phyloP scores from a whole-genome alignment of 352 stramenopile species.

The Saprolegnia parasitica region DNA sequence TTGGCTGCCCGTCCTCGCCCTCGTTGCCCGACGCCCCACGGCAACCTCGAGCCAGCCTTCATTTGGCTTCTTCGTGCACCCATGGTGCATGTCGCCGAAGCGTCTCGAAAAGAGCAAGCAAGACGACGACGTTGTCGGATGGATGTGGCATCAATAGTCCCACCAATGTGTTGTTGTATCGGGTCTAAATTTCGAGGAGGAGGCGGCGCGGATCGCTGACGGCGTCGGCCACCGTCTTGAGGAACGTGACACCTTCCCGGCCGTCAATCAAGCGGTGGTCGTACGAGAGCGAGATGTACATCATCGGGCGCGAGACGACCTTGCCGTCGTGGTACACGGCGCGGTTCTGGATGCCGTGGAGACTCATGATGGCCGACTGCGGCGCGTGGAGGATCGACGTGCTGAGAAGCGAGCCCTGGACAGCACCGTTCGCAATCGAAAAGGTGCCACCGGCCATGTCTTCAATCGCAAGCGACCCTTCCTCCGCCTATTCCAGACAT shows the following conservation, averaged over 20 bases:
- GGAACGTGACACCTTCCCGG: slow-evolving; percentile 98
- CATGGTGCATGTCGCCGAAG: too few relatives aligned
- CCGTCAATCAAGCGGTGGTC: slow-evolving; percentile 99
- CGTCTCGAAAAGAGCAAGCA: slow-evolving; percentile 1
- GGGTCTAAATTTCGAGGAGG: slow-evolving; percentile 73
- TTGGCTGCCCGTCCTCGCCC: too few relatives aligned
- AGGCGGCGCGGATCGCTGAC: slow-evolving; percentile 94
- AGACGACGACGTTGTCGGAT: neutral
- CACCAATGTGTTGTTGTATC: neutral
- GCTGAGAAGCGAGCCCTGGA: slow-evolving; percentile 96
- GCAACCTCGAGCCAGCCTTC: too few relatives aligned
- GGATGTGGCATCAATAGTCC: neutral
- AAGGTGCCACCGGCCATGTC: slow-evolving; percentile 98
- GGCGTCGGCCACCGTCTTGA: slow-evolving; percentile 97
- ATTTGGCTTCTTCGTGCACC: too few relatives aligned
- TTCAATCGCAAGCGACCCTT: slow-evolving; percentile 63
- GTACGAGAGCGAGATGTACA: slow-evolving; percentile 99
- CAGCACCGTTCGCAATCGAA: slow-evolving; percentile 97
- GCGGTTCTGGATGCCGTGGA: slow-evolving; percentile 98
- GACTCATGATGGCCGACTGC: slow-evolving; percentile 97
- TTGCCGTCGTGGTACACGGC: slow-evolving; percentile 88
- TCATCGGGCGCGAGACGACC: slow-evolving; percentile 97
- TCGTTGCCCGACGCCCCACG: too few relatives aligned
- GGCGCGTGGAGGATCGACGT: slow-evolving; percentile 98
- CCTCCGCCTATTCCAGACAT: slow-evolving; percentile 43